Conservation (phyloP, 2,329 filamentous ascomycete genomes). For the Trichoderma koningiopsis region DNA sequence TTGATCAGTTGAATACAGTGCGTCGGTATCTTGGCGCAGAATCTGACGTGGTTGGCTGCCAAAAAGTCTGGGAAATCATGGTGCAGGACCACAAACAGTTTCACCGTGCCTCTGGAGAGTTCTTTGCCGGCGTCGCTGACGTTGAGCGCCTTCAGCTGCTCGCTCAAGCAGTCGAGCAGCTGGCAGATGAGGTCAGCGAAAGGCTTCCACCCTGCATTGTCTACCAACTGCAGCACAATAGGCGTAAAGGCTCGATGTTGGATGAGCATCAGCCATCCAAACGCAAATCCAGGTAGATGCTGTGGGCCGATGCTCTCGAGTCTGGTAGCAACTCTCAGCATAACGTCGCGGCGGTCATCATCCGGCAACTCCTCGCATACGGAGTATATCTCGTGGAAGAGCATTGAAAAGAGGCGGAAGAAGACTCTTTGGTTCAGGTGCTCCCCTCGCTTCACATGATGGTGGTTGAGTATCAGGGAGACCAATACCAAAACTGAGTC, state of each 20-base stretch:
- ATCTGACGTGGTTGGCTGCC: conserved; percentile 78
- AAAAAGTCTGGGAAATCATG: conserved; percentile 96
- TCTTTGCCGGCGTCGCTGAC: conserved; percentile 73
- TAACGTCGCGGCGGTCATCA: conserved; percentile 67
- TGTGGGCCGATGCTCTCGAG: conserved; percentile 75
- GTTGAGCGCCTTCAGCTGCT: conserved; percentile 74
- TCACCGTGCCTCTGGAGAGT: conserved; percentile 80
- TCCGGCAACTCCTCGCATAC: conserved; percentile 61
- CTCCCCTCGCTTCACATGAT: conserved; percentile 79
- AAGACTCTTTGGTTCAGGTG: conserved; percentile 86
- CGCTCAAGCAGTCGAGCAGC: conserved; percentile 72
- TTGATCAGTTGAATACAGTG: conserved; percentile 89
- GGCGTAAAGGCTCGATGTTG: conserved; percentile 86
- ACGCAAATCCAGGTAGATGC: conserved; percentile 79
- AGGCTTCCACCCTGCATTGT: conserved; percentile 71
- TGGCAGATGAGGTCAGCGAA: conserved; percentile 74
- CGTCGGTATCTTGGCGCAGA: conserved; percentile 79
- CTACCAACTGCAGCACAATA: conserved; percentile 67
- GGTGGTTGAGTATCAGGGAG: conserved; percentile 79
- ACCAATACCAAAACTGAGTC: conserved; percentile 78
- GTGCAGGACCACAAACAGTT: conserved; percentile 81
- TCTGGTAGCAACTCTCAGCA: conserved; percentile 70
- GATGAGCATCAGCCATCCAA: conserved; percentile 80
- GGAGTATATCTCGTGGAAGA: conserved; percentile 73
- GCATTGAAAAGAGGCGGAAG: conserved; percentile 81